phyloP scores from a whole-genome alignment of 352 stramenopile genomes.

The Pythium scleroteichum region DNA sequence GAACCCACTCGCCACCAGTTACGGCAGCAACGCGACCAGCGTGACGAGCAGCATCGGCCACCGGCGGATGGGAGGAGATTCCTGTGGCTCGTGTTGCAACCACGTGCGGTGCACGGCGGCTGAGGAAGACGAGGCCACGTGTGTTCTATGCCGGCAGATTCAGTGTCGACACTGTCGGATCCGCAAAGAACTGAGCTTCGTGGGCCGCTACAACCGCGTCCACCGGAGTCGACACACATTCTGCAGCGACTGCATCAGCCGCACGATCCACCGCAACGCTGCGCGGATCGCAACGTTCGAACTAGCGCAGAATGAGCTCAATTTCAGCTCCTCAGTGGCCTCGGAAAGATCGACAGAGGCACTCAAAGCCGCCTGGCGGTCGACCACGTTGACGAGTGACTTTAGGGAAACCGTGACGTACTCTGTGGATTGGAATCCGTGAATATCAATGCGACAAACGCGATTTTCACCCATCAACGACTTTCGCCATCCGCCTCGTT shows the following conservation, averaged over 20 bases:
- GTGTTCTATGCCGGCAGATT: constrained; percentile 9
- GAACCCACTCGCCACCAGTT: constrained; percentile 13
- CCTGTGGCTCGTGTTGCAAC: constrained; percentile 10
- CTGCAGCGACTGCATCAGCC: constrained; percentile 13
- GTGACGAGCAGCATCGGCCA: constrained; percentile 4
- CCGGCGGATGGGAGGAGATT: background rate
- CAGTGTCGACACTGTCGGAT: constrained; percentile 17
- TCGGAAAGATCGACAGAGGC: background rate
- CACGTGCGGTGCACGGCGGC: background rate
- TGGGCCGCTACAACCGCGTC: constrained; percentile 21
- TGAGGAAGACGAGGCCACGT: constrained; percentile 2
- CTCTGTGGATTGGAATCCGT: background rate
- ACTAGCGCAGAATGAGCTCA: background rate
- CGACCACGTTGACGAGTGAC: background rate
- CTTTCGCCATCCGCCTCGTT: too few relatives aligned
- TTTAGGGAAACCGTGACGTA: background rate
- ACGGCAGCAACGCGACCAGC: constrained; percentile 16
- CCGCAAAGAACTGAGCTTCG: constrained; percentile 22
- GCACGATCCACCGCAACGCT: constrained; percentile 2
- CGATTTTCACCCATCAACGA: too few relatives aligned
- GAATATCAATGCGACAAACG: background rate
- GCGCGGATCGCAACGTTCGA: background rate
- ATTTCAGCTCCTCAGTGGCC: background rate
- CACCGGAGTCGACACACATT: constrained; percentile 14
- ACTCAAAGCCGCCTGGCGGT: background rate